phyloP scores from a whole-genome alignment of 2,329 filamentous ascomycete species.

The Graphilbum ipis-grandicollis region DNA sequence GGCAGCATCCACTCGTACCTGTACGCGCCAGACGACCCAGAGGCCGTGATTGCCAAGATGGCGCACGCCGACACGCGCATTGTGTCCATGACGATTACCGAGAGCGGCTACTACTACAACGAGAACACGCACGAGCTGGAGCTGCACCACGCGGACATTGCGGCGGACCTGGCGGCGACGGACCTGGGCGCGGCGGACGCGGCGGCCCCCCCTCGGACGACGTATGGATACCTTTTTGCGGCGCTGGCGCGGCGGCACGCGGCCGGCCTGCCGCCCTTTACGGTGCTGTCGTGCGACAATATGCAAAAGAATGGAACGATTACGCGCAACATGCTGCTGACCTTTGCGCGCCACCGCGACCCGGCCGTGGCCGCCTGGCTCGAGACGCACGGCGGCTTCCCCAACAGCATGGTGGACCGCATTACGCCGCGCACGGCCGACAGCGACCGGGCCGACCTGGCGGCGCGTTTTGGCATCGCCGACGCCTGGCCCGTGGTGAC shows the following conservation, averaged over 20 bases:
- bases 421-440: slow-evolving; percentile 32
- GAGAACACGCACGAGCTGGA: slow-evolving; percentile 37
- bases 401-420: slow-evolving; percentile 38
- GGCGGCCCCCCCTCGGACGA: slow-evolving; percentile 20
- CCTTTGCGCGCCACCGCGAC: slow-evolving; percentile 29
- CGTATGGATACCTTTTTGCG: slow-evolving; percentile 34
- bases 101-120: slow-evolving; percentile 40
- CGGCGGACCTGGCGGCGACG: slow-evolving; percentile 20
- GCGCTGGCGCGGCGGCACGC: slow-evolving; percentile 27
- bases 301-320: slow-evolving; percentile 40
- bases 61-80: slow-evolving; percentile 34
- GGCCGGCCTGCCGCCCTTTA: slow-evolving; percentile 31
- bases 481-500: slow-evolving; percentile 36
- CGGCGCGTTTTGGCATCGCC: slow-evolving; percentile 26
- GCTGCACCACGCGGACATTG: slow-evolving; percentile 29
- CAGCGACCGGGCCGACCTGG: slow-evolving; percentile 25
- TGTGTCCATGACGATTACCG: slow-evolving; percentile 36
- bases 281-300: slow-evolving; percentile 37
- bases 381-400: slow-evolving; percentile 27
- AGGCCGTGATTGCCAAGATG: slow-evolving; percentile 36
- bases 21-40: slow-evolving; percentile 31
- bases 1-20: slow-evolving; percentile 35
- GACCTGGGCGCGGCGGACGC: slow-evolving; percentile 24
- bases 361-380: slow-evolving; percentile 32
- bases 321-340: slow-evolving; percentile 31